Percentiles rank a stretch among this genome's conserved stretches.
These are phyloP conservation scores for Cladosporium oxysporum DNA, from an alignment of 2,329 filamentous ascomycete genomes.

Conservation along the genomic window DNA sequence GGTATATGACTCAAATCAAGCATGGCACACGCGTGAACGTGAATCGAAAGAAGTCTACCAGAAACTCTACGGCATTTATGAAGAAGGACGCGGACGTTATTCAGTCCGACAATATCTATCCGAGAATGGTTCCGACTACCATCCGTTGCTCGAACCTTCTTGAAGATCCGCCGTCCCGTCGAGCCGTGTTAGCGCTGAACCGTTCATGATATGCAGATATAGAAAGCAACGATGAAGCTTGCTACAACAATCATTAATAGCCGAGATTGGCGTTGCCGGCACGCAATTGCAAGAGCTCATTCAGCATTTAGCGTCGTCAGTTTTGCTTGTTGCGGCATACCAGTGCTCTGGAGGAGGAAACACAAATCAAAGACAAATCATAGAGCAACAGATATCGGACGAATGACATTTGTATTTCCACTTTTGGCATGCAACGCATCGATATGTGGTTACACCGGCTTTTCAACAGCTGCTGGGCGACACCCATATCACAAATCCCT, in stretches of 20 bases:
- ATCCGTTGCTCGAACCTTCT: not conserved
- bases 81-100: not conserved
- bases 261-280: not conserved
- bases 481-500: not conserved
- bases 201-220: not conserved
- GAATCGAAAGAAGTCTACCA: not conserved
- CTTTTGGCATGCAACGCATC: not conserved
- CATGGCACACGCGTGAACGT: not conserved
- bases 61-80: not conserved
- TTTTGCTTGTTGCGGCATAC: not conserved
- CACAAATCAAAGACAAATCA: not conserved
- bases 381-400: not conserved
- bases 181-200: not conserved
- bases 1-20: not conserved
- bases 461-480: not conserved
- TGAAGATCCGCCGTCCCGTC: not conserved
- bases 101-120: not conserved
- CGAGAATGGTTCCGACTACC: not conserved
- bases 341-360: not conserved
- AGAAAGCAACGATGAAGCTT: not conserved
- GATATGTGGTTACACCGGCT: not conserved
- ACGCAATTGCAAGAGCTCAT: not conserved
- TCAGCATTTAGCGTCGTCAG: not conserved
- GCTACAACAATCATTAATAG: not conserved
- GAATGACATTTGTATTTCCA: not conserved